phyloP scores from a whole-genome alignment of 495 filamentous ascomycete genomes.

The Terfezia claveryi region DNA sequence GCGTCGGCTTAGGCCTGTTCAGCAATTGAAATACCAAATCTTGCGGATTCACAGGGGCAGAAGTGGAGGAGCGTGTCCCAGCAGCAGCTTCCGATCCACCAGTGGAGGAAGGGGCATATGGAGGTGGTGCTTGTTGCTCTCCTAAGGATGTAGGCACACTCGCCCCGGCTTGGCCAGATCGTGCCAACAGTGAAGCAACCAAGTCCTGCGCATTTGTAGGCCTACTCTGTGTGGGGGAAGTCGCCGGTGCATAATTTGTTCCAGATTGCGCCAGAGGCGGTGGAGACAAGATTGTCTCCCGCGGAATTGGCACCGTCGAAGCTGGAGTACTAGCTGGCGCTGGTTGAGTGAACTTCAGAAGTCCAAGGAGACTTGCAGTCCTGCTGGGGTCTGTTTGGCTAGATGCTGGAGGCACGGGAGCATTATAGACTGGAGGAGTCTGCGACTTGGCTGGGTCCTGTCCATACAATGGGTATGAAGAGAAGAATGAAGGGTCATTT shows the following conservation, averaged over 20 bases:
- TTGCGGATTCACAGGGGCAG: conserved; percentile 32
- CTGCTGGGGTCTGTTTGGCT: conserved; percentile 28
- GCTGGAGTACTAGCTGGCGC: conserved; percentile 18
- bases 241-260: conserved; percentile 20
- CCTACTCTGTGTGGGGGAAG: conserved; percentile 23
- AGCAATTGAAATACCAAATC: conserved; percentile 44
- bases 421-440: background rate
- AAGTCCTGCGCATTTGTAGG: conserved; percentile 41
- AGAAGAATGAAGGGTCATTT: background rate
- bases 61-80: conserved; percentile 5
- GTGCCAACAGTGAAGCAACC: conserved; percentile 31
- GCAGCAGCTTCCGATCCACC: conserved; percentile 2
- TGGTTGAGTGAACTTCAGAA: conserved; percentile 64
- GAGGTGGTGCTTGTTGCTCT: conserved; percentile 10
- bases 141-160: background rate
- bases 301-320: conserved; percentile 21
- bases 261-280: conserved; percentile 23
- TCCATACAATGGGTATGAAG: background rate
- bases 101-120: conserved; percentile 1
- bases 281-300: conserved; percentile 21
- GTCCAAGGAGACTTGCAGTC: conserved; percentile 53
- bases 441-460: background rate
- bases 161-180: background rate
- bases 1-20: conserved; percentile 28
- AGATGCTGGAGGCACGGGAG: background rate